Evolutionary conservation across 768 basidiomycete species (phyloP), one percentile per base, ranked within the genome.

Genomic region (Lactarius vividus): DNA sequence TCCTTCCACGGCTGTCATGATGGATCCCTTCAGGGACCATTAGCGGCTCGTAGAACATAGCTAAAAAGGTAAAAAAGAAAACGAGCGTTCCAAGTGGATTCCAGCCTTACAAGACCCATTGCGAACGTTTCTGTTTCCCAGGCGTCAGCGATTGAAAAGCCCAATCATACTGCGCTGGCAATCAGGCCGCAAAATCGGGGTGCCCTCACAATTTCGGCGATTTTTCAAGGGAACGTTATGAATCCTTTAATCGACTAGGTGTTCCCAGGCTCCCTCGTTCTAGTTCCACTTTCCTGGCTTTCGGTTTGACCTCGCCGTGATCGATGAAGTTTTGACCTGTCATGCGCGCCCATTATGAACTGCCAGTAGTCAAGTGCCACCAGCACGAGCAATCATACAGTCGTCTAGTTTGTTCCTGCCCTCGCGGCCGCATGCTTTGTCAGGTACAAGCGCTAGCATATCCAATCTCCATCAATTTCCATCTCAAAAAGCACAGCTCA

Each of bases 1-100:
- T 52, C 26, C 53, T 40, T 15, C 26, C 20, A 46, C 8, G 49
- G 23, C 10, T 52, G 23, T 52, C 23, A 26, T 52, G 49, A 52
- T 52, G 23, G 49, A 52, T n/a, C n/a, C 35, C 39, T 44, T 59
- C 44, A 35, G 64, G 23, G 29, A 40, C 28, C n/a, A 29, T 40
- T 52, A 37, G 44, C 55, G 57, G 37, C 54, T n/a, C 4, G n/a
- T 44, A 23, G 39, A 40, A 33, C 35, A 23, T 33, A 52, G 59
- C 37, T 42, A 31, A 64, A 64, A 59, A 49, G 28, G 7, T 57
- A 61, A 65, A 57, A 65, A 57, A 61, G 28, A 46, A 61, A 60
- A 46, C 15, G 18, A 2, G 44, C 26, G 11, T 10, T 29, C 18
- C 3, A 20, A n/a, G 31, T 42, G 10, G 31, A 33, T 18, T 37